Base-by-base conservation (phyloP, 495 filamentous ascomycete species). In the Pyrenopolyporus hunteri region DNA sequence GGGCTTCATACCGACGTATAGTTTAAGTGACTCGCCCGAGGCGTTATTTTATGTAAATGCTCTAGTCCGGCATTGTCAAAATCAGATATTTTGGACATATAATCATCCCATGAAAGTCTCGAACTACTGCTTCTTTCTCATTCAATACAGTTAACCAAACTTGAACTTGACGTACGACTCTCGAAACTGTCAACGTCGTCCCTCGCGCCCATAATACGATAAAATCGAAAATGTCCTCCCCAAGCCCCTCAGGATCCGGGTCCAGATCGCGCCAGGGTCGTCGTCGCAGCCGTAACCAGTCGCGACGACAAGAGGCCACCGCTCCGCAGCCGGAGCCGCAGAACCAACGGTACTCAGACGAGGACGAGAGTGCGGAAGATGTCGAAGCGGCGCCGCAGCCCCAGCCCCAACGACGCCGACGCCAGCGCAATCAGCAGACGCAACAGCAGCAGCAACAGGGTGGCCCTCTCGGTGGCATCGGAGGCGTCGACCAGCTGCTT, bases 401-500 rank as follows among this genome's bases (percentile, higher is more conserved):
- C 4, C 61, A 57, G 9, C 33, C 56, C 1, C 40, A 56, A 32
- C 59, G 56, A 11, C 63, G 60, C 4, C 59, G 68, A 11, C 57
- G 62, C n/a, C 59, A 63, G 71, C 75, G 43, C 69, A 70, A 68
- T 13, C 74, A 75, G 50, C 71, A 70, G 32, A 69, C 73, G 2
- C 65, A 42, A 49, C 54, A 79, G 64, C 42, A 69, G 68, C 54
- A 79, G 64, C 40, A 69, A 69, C 58, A 72, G 63, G 80, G 82
- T 9, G 82, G 80, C 4, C 75, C 78, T 0, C 81, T 89, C 4
- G 84, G 84, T 36, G 82, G 82, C 20, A 69, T 78, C 22, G 81
- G 68, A 9, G 68, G 68, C 14, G 66, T 52, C 3, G 66, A 65
- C 19, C 63, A 71, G 19, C 22, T 66, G 4, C 63, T 71, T 8